A percentile compares a stretch with the other conserved stretches of the same genome.
These are phyloP conservation scores for Mucor piriformis DNA, from an alignment of 371 early-diverging fungal genomes.

Conservation along the genomic window DNA sequence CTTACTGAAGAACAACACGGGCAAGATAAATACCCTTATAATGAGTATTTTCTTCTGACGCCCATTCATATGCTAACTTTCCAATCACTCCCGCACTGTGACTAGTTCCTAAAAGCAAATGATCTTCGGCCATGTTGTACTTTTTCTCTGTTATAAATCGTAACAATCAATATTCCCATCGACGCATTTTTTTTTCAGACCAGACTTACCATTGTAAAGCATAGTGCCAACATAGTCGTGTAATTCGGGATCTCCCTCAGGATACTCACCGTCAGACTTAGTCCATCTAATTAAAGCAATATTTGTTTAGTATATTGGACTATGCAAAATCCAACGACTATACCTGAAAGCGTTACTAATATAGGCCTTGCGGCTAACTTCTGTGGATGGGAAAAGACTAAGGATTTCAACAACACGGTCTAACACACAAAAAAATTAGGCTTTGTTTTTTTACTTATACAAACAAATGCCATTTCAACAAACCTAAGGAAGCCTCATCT, in stretches of 20 bases:
- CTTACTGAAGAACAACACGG: slow-evolving; percentile 80
- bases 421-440: slow-evolving; percentile 17
- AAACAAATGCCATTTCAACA: background rate
- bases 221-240: slow-evolving; percentile 85
- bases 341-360: slow-evolving; percentile 53
- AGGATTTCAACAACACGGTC: slow-evolving; percentile 64
- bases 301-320: background rate
- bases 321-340: too few relatives aligned
- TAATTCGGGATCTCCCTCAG: slow-evolving; percentile 80
- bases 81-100: slow-evolving; percentile 81
- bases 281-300: slow-evolving; percentile 63
- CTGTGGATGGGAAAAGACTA: slow-evolving; percentile 41
- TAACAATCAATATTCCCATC: background rate
- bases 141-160: slow-evolving; percentile 44
- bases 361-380: slow-evolving; percentile 48
- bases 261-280: slow-evolving; percentile 55
- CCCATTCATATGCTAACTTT: slow-evolving; percentile 76
- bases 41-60: slow-evolving; percentile 45
- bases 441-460: background rate
- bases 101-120: slow-evolving; percentile 74
- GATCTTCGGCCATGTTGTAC: slow-evolving; percentile 72
- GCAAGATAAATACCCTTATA: slow-evolving; percentile 79
- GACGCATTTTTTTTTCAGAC: background rate
- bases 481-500: slow-evolving; percentile 71
- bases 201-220: slow-evolving; percentile 58